Conservation (phyloP, 352 stramenopile species). For the Pythium insidiosum region DNA sequence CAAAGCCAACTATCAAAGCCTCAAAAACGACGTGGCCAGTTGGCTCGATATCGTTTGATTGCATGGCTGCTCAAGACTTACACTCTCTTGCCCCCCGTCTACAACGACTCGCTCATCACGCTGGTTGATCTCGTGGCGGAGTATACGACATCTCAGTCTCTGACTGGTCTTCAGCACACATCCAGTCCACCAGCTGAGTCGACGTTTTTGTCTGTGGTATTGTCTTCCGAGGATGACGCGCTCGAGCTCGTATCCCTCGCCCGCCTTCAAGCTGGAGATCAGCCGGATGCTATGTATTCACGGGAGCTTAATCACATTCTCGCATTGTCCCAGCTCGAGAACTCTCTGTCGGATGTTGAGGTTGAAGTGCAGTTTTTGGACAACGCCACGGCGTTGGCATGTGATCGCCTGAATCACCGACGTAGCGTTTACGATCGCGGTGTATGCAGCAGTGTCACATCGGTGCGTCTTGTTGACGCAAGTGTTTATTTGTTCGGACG, state of each 20-base stretch:
- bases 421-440: slow-evolving; percentile 22
- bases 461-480: slow-evolving; percentile 69
- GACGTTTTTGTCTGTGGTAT: slow-evolving; percentile 53
- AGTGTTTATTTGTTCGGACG: slow-evolving; percentile 71
- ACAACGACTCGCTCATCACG: slow-evolving; percentile 76
- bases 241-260: slow-evolving; percentile 51
- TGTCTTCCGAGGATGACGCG: slow-evolving; percentile 41
- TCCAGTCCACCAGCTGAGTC: slow-evolving; percentile 43
- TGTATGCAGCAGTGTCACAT: slow-evolving; percentile 68
- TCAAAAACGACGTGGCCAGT: slow-evolving; percentile 72
- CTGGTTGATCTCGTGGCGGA: slow-evolving; percentile 74
- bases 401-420: slow-evolving; percentile 14
- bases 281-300: slow-evolving; percentile 55
- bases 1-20: slow-evolving; percentile 59
- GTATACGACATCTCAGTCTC: slow-evolving; percentile 64
- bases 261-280: slow-evolving; percentile 52
- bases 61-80: slow-evolving; percentile 77
- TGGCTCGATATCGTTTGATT: slow-evolving; percentile 69
- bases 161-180: slow-evolving; percentile 65
- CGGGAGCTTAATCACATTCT: slow-evolving; percentile 75
- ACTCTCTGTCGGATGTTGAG: slow-evolving; percentile 73
- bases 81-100: slow-evolving; percentile 59
- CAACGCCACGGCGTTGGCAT: slow-evolving; percentile 48
- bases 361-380: slow-evolving; percentile 81
- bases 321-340: slow-evolving; percentile 54